Percentiles rank a stretch among this genome's conserved stretches.
These are phyloP conservation scores for Aspergillus calidoustus DNA, from an alignment of 2,329 filamentous ascomycete species.

Conservation along the genomic window DNA sequence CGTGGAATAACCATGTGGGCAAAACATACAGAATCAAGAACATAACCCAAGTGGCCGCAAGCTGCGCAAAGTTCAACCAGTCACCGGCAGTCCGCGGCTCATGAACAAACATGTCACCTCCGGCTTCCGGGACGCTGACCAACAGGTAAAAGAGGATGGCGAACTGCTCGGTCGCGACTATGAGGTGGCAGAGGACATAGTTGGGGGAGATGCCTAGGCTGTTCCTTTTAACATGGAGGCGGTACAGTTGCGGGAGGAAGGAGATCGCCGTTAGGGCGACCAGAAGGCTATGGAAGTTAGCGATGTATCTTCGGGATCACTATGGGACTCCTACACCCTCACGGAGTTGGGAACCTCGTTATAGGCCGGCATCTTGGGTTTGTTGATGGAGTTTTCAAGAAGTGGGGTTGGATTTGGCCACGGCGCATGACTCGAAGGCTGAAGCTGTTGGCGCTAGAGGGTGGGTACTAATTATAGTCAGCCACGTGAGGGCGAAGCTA, in stretches of 20 bases:
- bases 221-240: not conserved
- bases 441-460: not conserved
- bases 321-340: not conserved
- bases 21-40: not conserved
- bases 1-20: too few relatives aligned
- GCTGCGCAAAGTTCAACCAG: conserved; percentile 3
- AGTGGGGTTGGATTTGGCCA: not conserved
- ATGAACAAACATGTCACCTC: not conserved
- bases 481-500: not conserved
- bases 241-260: not conserved
- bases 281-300: not conserved
- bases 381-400: not conserved
- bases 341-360: not conserved
- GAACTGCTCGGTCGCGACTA: conserved; percentile 3
- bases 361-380: not conserved
- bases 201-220: not conserved
- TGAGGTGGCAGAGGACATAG: not conserved
- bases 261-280: not conserved
- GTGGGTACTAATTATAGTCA: not conserved
- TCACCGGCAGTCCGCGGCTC: not conserved
- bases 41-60: not conserved
- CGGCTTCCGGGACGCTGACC: not conserved
- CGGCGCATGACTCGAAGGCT: not conserved
- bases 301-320: not conserved
- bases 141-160: not conserved